Base-by-base conservation (phyloP, 2,329 filamentous ascomycete genomes). In the Grosmannia clavigera region DNA sequence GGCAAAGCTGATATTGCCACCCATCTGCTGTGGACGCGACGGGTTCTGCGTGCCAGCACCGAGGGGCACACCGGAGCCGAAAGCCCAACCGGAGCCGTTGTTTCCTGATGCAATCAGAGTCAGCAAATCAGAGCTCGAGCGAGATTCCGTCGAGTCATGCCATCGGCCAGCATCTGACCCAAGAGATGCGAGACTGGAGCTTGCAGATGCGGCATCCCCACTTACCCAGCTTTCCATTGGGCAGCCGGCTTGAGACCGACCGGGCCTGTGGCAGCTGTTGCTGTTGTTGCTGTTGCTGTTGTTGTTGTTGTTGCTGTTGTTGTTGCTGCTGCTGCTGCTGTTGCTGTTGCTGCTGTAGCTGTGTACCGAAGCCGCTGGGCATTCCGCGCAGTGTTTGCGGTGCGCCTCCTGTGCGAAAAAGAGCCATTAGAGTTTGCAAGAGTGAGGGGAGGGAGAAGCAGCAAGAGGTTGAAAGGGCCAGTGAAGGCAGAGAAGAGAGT, bases 171-270 rank as follows among this genome's bases (percentile, higher is more conserved):
- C 43, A 35, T 35, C 33, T 35, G 33, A 35, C 33, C 33, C 33
- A 10, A 46, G 40, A 43, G 16, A 46, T 46, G 43, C 16, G 16
- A n/a, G 16, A 46, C 40, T 16, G 43, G 19, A 7, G 19, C 43
- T n/a, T n/a, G 43, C 43, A 46, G 43, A 43, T 43, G 40, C 43
- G 4, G 19, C 43, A 46, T n/a, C 43, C 50, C 25, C 25, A 51
- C 61, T 38, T 78, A 86, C 83, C 80, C 77, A 85, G 72, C 72
- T 86, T 86, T 60, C 82, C 82, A 66, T 83, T 84, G 61, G 82
- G 82, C 78, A 86, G 75, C 68, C 83, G 78, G 70, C 71, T 81
- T 59, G 82, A 77, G 51, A 79, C 78, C 64, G 75, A 74, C 68
- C 83, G 78, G 60, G 76, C 70, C 65, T 77, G 56, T 22, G 52